Conservation (phyloP, 2,329 filamentous ascomycete species). For the Xylariaceae sp. region DNA sequence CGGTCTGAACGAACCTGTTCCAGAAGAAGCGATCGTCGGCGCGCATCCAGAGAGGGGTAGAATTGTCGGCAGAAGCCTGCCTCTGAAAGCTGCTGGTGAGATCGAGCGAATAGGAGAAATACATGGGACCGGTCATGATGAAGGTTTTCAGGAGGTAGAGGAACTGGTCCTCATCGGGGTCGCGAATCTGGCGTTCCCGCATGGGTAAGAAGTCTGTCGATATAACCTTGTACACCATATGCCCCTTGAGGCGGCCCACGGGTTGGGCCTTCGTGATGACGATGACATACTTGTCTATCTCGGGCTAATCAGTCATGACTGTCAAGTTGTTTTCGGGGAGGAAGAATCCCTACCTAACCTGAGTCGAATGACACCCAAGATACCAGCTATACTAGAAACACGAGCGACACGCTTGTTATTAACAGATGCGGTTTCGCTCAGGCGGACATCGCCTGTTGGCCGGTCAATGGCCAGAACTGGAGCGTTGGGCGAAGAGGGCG, state of each 20-base stretch:
- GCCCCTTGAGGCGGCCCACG: conserved; percentile 88
- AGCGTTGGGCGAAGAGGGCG: conserved; percentile 88
- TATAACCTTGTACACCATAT: conserved; percentile 94
- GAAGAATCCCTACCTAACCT: conserved; percentile 73
- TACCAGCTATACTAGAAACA: conserved; percentile 93
- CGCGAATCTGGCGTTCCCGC: conserved; percentile 88
- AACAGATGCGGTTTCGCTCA: conserved; percentile 79
- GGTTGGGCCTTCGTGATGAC: conserved; percentile 94
- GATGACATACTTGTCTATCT: conserved; percentile 88
- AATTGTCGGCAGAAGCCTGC: conserved; percentile 77
- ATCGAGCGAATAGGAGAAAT: conserved; percentile 97
- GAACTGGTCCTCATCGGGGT: conserved; percentile 94
- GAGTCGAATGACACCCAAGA: conserved; percentile 91
- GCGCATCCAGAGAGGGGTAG: conserved; percentile 83
- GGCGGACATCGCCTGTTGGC: conserved; percentile 86
- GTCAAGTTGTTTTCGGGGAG: neutral
- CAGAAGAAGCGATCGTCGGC: conserved; percentile 99
- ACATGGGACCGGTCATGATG: conserved; percentile 86
- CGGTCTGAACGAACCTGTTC: conserved; percentile 91
- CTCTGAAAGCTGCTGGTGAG: conserved; percentile 97
- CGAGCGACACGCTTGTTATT: conserved; percentile 73
- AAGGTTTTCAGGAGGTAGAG: conserved; percentile 80
- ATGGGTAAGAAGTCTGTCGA: conserved; percentile 93
- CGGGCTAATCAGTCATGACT: conserved; percentile 18
- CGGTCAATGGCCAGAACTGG: conserved; percentile 89